Evolutionary conservation across 2,329 filamentous ascomycete species (phyloP), one percentile per base, ranked within the genome.

Genomic region (Hymenoscyphus repandus): DNA sequence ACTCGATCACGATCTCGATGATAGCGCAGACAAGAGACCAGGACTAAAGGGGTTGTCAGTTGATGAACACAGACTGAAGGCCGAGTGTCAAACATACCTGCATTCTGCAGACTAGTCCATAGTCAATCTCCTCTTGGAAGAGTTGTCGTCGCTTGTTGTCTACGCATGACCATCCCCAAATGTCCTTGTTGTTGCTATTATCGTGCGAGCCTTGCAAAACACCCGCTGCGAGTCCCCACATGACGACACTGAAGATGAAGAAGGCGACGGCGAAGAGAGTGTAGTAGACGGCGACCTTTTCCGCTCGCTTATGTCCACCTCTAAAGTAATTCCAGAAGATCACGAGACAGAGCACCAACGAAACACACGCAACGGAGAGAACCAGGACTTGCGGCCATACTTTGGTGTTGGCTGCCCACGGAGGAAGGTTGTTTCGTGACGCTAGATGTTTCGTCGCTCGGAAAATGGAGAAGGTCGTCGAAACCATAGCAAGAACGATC

Each of bases 121-220:
- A 99, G 71, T 93, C 78, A 61, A 99, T 80, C 63, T 93, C 84
- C 50, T 91, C 76, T 55, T 82, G 67, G 68, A 92, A 97, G 47
- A 96, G 73, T 45, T 90, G 72, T 49, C 84, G 74, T 54, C 92
- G 84, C 58, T 85, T 82, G 69, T 96, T 97, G 64, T 95, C 80
- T 51, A 91, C 86, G 69, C 93, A 99, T n/a, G 90, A 83, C 93
- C 93, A 99, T 53, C 92, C 91, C 93, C 93, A 99, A 70, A 99
- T 81, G 69, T 99, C 93, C 70, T 96, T 83, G 64, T 87, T 88
- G 58, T 81, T 73, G 65, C 81, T 82, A 65, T 79, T 87, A 63
- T 82, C 79, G 67, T 85, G 87, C 51, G 83, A 82, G 62, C 86
- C 80, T 67, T 97, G 90, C 63, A 96, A 80, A 50, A 96, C 72